Percentiles rank a stretch among this genome's conserved stretches.
These are phyloP conservation scores for Cercospora zeina DNA, from an alignment of 2,329 filamentous ascomycete genomes.

Conservation along the genomic window DNA sequence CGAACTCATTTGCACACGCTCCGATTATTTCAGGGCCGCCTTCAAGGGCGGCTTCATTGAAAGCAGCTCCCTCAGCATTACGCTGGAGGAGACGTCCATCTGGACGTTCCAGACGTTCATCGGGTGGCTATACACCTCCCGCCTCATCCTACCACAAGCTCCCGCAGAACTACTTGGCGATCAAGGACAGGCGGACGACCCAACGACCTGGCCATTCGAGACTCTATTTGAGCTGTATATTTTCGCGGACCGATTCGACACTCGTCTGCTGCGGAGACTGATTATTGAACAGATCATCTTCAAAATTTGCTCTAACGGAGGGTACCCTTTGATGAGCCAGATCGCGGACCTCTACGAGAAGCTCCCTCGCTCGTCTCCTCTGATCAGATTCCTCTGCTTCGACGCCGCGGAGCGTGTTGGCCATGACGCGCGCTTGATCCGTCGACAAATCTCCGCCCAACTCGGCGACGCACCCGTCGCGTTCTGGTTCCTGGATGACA, in stretches of 20 bases:
- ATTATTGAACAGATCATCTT: slow-evolving; percentile 18
- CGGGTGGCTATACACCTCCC: slow-evolving; percentile 20
- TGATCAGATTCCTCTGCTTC: background rate
- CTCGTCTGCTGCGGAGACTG: slow-evolving; percentile 9
- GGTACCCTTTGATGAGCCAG: background rate
- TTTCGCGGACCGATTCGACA: slow-evolving; percentile 22
- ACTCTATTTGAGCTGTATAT: slow-evolving; percentile 21
- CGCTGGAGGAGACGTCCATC: slow-evolving; percentile 5
- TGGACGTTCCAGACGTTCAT: slow-evolving; percentile 23
- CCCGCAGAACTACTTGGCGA: background rate
- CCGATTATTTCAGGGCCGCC: background rate
- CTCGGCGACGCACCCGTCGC: background rate
- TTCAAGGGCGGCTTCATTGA: slow-evolving; percentile 5
- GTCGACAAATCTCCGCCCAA: background rate
- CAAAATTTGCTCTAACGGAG: slow-evolving; percentile 1
- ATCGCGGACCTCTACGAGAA: background rate
- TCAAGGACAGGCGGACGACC: background rate
- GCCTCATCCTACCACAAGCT: background rate
- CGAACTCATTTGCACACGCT: background rate
- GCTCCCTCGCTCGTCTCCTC: background rate
- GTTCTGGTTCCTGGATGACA: too few relatives aligned
- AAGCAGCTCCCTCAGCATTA: background rate
- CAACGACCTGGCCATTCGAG: slow-evolving; percentile 16
- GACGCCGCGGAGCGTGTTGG: background rate
- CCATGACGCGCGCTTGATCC: background rate